Evolutionary conservation across 1,284 basidiomycete species (phyloP), one percentile per base, ranked within the genome.

Genomic region (Moesziomyces sp.): DNA sequence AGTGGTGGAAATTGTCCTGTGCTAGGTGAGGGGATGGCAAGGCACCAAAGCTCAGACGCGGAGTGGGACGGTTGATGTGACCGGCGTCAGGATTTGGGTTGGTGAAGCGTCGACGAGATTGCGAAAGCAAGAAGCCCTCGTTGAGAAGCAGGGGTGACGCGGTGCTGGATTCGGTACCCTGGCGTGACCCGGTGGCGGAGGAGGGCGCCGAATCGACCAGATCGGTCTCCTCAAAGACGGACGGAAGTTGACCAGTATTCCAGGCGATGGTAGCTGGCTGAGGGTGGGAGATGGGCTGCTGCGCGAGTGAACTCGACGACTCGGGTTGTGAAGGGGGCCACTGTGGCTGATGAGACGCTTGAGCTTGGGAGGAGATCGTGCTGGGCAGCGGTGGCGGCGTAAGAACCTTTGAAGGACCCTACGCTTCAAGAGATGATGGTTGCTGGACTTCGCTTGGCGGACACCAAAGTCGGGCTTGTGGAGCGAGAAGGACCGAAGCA

Each of bases 11-110:
- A 53, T 54, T 53, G 46, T 52, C 5, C 9, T 46, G 52, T n/a
- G 47, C 19, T n/a, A 43, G 18, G n/a, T 48, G 59, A 3, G 66
- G 30, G 19, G 47, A n/a, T 44, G 58, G 56, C 23, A 50, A 43
- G 16, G 59, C 66, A 14, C 66, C 66, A n/a, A 69, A 69, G 52
- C 66, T 69, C 18, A 63, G 53, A 13, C 60, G 59, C 9, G 60
- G 60, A n/a, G 53, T 51, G 13, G 59, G 46, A 26, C 60, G 60
- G 26, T 13, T 16, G 38, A 43, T 55, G 24, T 42, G 52, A 21
- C 26, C 43, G 16, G 52, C 49, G 57, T 69, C 66, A 2, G 66
- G 56, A 30, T 69, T 63, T 24, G 66, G 62, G 52, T 69, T 63
- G 35, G 66, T 69, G 52, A 69, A 69, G 40, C 66, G 66, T 5